A percentile compares a stretch with the other conserved stretches of the same genome.
phyloP scores from a whole-genome alignment of 2,329 filamentous ascomycete genomes.

The Periconia sp. region DNA sequence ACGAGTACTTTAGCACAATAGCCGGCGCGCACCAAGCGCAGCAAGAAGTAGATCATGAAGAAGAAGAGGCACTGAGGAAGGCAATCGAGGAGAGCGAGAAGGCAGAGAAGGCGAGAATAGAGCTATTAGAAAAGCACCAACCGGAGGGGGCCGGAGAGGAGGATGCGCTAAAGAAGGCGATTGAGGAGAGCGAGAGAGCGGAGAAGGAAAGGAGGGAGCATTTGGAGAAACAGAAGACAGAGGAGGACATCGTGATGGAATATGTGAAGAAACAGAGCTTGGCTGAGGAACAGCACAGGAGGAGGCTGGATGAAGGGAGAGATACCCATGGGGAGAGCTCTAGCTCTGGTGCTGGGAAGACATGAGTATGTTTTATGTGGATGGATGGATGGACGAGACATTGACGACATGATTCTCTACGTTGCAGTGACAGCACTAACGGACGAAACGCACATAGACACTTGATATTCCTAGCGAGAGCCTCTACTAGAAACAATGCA shows the following conservation, averaged over 20 bases:
- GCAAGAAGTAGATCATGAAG: constrained; percentile 11
- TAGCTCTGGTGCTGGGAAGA: constrained; percentile 6
- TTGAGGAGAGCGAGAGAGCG: constrained; percentile 33
- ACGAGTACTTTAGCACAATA: constrained; percentile 17
- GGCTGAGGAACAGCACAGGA: constrained; percentile 59
- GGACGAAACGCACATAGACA: too few species aligned
- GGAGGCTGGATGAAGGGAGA: constrained; percentile 15
- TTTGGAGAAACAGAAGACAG: constrained; percentile 54
- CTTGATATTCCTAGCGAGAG: too few species aligned
- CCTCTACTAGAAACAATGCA: too few species aligned
- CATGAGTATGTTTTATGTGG: too few species aligned
- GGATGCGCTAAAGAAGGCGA: constrained; percentile 31
- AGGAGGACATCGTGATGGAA: constrained; percentile 77
- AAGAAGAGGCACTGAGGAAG: constrained; percentile 17
- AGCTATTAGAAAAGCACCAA: too few species aligned
- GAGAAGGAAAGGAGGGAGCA: constrained; percentile 49
- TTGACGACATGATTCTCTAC: too few species aligned
- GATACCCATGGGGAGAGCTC: constrained; percentile 22
- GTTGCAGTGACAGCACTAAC: too few species aligned
- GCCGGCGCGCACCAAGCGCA: constrained; percentile 14
- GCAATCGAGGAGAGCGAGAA: constrained; percentile 16
- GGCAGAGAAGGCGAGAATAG: constrained; percentile 3
- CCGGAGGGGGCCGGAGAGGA: constrained; percentile 23
- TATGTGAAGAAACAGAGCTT: constrained; percentile 80
- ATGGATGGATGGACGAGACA: too few species aligned